These are phyloP conservation scores for Eutrema japonicum DNA, from an alignment of 345 rosid species.

Conservation along the genomic window DNA sequence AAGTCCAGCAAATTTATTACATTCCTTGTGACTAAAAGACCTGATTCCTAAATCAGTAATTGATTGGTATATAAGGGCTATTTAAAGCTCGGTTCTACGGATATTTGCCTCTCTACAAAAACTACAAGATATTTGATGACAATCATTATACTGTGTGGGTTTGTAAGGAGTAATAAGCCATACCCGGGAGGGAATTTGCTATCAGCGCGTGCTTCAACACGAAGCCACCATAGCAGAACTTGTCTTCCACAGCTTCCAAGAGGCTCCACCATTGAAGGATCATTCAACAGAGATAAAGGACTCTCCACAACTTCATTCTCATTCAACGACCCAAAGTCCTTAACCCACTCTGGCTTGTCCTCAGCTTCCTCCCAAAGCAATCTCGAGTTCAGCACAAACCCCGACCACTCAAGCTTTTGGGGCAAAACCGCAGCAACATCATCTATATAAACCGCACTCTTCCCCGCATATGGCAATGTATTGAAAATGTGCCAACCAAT, in stretches of 20 bases:
- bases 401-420: constrained; percentile 91
- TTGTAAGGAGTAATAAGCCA: not conserved
- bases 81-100: too few relatives aligned
- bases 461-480: constrained; percentile 63
- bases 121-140: too few relatives aligned
- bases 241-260: constrained; percentile 94
- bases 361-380: constrained; percentile 80
- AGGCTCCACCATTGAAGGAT: constrained; percentile 79
- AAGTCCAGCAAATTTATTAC: not conserved
- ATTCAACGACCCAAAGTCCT: constrained; percentile 57
- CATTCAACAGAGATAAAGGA: constrained; percentile 76
- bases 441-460: constrained; percentile 68
- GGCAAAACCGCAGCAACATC: constrained; percentile 89
- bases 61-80: too few relatives aligned
- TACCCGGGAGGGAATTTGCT: constrained; percentile 99
- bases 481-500: constrained; percentile 91
- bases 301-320: constrained; percentile 61
- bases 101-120: too few relatives aligned
- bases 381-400: constrained; percentile 90
- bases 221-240: constrained; percentile 97
- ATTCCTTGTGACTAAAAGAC: not conserved
- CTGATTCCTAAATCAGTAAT: not conserved
- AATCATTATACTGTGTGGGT: too few relatives aligned
- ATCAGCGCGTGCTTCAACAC: constrained; percentile 99
- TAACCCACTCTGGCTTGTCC: constrained; percentile 80